A percentile compares a stretch with the other conserved stretches of the same genome.
Conservation (phyloP, 208 protist genomes). For the Trichomonas tenax region DNA sequence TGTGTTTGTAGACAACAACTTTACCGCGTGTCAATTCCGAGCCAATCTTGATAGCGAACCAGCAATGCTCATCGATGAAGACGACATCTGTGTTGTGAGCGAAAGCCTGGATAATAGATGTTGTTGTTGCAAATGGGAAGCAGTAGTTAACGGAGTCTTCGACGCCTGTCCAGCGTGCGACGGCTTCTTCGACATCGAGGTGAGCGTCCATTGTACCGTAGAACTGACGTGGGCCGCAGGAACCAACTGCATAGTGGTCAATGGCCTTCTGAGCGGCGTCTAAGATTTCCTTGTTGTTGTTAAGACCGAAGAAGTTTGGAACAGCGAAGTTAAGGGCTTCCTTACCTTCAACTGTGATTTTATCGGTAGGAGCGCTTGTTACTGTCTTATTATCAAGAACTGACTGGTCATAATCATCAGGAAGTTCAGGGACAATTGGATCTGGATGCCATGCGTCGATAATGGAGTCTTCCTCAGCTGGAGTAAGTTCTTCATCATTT, state of each 20-base stretch:
- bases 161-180: slow-evolving; percentile 11
- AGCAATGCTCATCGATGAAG: slow-evolving; percentile 26
- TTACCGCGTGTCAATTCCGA: slow-evolving; percentile 61
- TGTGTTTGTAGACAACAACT: slow-evolving; percentile 69
- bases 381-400: not conserved
- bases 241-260: slow-evolving; percentile 22
- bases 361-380: not conserved
- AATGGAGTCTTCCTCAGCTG: not conserved
- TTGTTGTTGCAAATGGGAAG: slow-evolving; percentile 21
- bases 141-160: slow-evolving; percentile 31
- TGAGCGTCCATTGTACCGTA: slow-evolving; percentile 33
- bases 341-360: not conserved
- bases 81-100: slow-evolving; percentile 14
- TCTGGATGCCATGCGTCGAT: slow-evolving; percentile 2
- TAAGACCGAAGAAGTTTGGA: slow-evolving; percentile 12
- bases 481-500: not conserved
- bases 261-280: not conserved
- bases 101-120: slow-evolving; percentile 29
- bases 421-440: not conserved
- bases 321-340: not conserved
- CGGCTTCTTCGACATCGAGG: slow-evolving; percentile 27
- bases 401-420: not conserved
- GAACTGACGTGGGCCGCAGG: slow-evolving; percentile 37
- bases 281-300: not conserved
- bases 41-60: slow-evolving; percentile 42